Evolutionary conservation across 768 basidiomycete genomes (phyloP).

Genomic region (Gelatoporia subvermispora): DNA sequence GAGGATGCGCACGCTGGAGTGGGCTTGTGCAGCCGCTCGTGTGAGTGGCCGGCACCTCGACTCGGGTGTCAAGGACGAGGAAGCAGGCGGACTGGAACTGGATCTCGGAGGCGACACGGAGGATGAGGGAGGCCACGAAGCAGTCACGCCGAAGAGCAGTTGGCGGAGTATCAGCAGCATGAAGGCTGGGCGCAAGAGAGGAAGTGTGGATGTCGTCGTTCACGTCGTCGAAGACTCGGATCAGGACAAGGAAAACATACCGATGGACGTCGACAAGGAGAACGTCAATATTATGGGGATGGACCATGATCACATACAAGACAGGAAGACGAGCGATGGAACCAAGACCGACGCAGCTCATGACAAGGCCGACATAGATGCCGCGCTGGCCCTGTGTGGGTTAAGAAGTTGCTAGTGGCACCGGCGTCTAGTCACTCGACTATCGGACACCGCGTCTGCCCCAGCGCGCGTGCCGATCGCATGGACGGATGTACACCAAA

Average conservation of each 20-base stretch:
- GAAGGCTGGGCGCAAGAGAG: constrained; percentile 2
- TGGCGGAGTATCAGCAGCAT: background rate
- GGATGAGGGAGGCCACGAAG: constrained; percentile 48
- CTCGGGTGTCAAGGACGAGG: constrained; percentile 2
- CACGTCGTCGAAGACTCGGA: constrained; percentile 7
- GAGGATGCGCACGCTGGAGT: constrained; percentile 28
- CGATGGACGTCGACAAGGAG: background rate
- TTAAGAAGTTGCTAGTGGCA: constrained; percentile 21
- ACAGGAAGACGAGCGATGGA: background rate
- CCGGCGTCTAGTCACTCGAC: no score
- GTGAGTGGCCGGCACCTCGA: constrained; percentile 8
- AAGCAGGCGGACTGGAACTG: constrained; percentile 9
- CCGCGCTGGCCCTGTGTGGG: constrained; percentile 64
- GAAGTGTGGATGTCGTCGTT: constrained; percentile 2
- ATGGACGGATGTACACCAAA: constrained; percentile 8
- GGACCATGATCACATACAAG: background rate
- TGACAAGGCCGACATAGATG: constrained; percentile 54
- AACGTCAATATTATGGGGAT: background rate
- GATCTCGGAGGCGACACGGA: constrained; percentile 49
- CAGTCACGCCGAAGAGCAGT: constrained; percentile 50
- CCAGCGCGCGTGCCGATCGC: no score
- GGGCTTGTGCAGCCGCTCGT: constrained; percentile 33
- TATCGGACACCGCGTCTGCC: no score
- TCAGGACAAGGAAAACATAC: constrained; percentile 7
- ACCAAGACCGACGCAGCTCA: background rate